Evolutionary conservation across 345 rosid genomes (phyloP).

Genomic region (Salix brachista): DNA sequence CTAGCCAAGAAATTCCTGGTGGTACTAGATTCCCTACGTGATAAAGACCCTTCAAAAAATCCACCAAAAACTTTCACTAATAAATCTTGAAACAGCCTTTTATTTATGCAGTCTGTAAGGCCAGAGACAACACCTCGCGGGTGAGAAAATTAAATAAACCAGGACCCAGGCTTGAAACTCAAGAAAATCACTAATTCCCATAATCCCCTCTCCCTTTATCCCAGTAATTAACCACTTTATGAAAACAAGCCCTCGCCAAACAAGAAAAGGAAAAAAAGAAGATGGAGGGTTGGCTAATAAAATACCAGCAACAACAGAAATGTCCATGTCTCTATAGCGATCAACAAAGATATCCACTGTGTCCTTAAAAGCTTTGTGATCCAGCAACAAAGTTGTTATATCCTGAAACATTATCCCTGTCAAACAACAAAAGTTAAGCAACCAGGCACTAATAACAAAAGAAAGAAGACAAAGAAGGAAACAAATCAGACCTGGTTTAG

Average conservation of each 20-base stretch:
- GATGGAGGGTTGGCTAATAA: not conserved
- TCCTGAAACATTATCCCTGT: constrained; percentile 97
- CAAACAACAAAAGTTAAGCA: not conserved
- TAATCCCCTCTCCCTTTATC: not conserved
- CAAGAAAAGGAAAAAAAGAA: not conserved
- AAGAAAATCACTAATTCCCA: not conserved
- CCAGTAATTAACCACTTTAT: not conserved
- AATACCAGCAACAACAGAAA: constrained; percentile 90
- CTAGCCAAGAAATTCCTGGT: not conserved
- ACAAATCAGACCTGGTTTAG: constrained; percentile 49
- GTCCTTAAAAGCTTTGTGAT: constrained; percentile 83
- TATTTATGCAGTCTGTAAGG: not conserved
- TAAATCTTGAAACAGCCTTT: not conserved
- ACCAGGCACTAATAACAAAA: not conserved
- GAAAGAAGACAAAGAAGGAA: not conserved
- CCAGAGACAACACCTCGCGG: not conserved
- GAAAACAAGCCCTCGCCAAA: not conserved
- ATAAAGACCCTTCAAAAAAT: not conserved
- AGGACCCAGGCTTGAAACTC: not conserved
- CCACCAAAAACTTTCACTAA: not conserved
- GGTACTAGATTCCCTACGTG: not conserved
- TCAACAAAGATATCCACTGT: constrained; percentile 91
- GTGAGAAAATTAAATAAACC: not conserved
- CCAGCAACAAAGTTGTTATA: constrained; percentile 77
- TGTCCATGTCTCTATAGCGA: constrained; percentile 80